phyloP scores from a whole-genome alignment of 1,284 basidiomycete species.

The Anthracocystis panici-leucophaei region DNA sequence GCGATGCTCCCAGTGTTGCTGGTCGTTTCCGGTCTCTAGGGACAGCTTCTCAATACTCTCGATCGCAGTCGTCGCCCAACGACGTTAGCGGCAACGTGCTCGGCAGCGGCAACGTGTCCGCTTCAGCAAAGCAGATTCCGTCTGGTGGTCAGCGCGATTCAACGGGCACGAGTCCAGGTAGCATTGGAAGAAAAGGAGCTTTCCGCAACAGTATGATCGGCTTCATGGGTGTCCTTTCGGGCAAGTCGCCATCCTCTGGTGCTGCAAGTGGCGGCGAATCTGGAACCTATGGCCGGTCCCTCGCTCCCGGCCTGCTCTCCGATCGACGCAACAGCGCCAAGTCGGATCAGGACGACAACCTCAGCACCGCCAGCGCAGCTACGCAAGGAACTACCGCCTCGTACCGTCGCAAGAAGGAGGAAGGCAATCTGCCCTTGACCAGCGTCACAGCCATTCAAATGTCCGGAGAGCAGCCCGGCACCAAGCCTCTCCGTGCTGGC shows the following conservation, averaged over 20 bases:
- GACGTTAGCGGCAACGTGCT: conserved; percentile 24
- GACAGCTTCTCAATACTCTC: conserved; percentile 21
- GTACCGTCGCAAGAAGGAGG: conserved; percentile 44
- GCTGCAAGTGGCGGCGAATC: background rate
- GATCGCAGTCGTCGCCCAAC: conserved; percentile 28
- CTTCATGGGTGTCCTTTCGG: conserved; percentile 43
- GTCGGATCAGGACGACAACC: conserved; percentile 41
- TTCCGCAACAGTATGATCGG: conserved; percentile 52
- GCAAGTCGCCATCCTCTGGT: conserved; percentile 14
- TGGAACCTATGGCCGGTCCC: conserved; percentile 1
- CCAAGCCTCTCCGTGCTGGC: conserved; percentile 49
- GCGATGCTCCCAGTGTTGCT: conserved; percentile 9
- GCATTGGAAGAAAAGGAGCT: conserved; percentile 27
- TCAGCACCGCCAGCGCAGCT: conserved; percentile 38
- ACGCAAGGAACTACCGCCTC: conserved; percentile 55
- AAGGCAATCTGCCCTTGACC: conserved; percentile 45
- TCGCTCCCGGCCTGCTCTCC: conserved; percentile 22
- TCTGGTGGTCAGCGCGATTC: conserved; percentile 11
- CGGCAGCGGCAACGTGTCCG: conserved; percentile 9
- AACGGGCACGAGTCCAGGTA: conserved; percentile 11
- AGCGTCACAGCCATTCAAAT: conserved; percentile 42
- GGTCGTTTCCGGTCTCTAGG: conserved; percentile 28
- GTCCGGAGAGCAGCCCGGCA: conserved; percentile 29
- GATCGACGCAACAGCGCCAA: conserved; percentile 36
- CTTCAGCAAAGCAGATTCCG: conserved; percentile 5